These are phyloP conservation scores for Cyclotella kingstonii DNA, from an alignment of 108 stramenopile species.

Conservation along the genomic window DNA sequence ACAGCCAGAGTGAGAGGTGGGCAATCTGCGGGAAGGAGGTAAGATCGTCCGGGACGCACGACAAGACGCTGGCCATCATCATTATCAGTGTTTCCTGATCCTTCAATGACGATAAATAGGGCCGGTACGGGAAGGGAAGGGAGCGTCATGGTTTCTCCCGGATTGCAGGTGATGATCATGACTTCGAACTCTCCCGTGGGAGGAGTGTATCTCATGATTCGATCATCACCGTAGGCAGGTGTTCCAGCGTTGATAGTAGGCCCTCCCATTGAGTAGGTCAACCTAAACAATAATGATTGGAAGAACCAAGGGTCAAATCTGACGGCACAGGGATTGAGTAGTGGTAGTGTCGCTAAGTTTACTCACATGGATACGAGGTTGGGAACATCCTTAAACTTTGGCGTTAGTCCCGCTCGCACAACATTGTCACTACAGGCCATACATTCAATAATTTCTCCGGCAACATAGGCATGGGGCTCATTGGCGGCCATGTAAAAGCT, in stretches of 20 bases:
- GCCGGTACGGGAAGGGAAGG: conserved; percentile 56
- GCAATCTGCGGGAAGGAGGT: conserved; percentile 48
- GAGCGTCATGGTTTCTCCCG: conserved; percentile 53
- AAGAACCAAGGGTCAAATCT: too few relatives aligned
- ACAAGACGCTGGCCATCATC: conserved; percentile 47
- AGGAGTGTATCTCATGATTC: conserved; percentile 76
- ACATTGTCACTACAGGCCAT: conserved; percentile 99
- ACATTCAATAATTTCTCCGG: conserved; percentile 95
- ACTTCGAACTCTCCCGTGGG: conserved; percentile 83
- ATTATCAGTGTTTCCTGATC: conserved; percentile 66
- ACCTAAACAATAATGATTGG: too few relatives aligned
- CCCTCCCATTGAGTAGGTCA: conserved; percentile 87
- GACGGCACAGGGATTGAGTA: too few relatives aligned
- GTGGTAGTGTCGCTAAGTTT: too few relatives aligned
- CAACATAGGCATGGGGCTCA: conserved; percentile 95
- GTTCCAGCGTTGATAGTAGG: conserved; percentile 76
- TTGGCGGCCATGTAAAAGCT: conserved; percentile 90
- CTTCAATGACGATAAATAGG: conserved; percentile 72
- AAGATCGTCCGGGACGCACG: conserved; percentile 67
- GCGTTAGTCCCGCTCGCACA: conserved; percentile 97
- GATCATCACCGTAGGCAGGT: conserved; percentile 50
- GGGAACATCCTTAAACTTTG: conserved; percentile 97
- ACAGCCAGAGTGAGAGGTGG: conserved; percentile 54
- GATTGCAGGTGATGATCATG: conserved; percentile 62
- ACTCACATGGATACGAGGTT: conserved; percentile 93